Evolutionary conservation across 257 asterid species (phyloP), one percentile per base, ranked within the genome.

Genomic region (Fraxinus cuspidata): DNA sequence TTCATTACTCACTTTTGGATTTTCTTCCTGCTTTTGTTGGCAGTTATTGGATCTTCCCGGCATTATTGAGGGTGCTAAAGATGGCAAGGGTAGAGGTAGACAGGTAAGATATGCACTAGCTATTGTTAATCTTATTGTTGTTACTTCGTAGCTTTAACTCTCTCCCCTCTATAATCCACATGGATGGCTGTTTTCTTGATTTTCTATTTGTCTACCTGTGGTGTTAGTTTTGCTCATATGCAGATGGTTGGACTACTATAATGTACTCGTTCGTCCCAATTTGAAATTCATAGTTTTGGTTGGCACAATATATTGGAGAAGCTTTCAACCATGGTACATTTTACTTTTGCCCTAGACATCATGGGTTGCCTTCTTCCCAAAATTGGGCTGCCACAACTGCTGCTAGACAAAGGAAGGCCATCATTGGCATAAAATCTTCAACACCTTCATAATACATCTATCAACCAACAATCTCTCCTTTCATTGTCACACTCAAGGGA

Each of bases 11-110:
- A 25, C 38, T 25, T 70, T 72, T 75, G 6, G 49, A 35, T 67
- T 29, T 74, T 80, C 16, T 81, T 63, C 79, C 40, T 75, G 80
- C 60, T 71, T 73, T 74, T 60, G 3, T 31, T 82, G 83, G 81
- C 92, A 93, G 99, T 84, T 96, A 56, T 84, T 96, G 85, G 99
- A 96, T 85, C 98, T 96, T 78, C 99, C 99, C 79, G 98, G 99
- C 75, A 96, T 93, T 86, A 96, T 96, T 80, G 99, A 96, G 89
- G 99, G 99, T 77, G 99, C 99, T 70, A 96, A 96, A 85, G 99
- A 96, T 84, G 99, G 99, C 81, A 96, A 96, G 84, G 99, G 99
- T 74, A 90, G 99, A 92, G 99, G 99, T 86, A 93, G 99, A 77
- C 99, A 96, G 98, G 99, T 94, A 90, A 80, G 73, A 7, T n/a